Evolutionary conservation across 2,329 filamentous ascomycete genomes (phyloP), one percentile per base, ranked within the genome.

Genomic region (Aspergillus sp.): DNA sequence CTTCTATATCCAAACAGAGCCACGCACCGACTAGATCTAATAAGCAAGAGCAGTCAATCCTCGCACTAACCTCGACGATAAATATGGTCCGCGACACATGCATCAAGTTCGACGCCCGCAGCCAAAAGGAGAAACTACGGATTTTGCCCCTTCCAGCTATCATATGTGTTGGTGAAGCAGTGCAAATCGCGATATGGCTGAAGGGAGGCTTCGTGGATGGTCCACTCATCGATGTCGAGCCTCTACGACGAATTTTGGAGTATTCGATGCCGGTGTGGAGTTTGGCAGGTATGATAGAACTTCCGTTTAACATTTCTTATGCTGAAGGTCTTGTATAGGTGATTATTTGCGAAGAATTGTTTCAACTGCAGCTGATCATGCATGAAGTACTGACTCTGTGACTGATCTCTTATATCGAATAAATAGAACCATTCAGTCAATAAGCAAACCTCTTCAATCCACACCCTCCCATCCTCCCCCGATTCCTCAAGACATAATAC

Each of bases 31-130:
- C 30, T 22, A 44, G 0, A n/a, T 13, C 12, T 9, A 4, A 4
- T 3, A 17, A 45, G 17, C 38, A 26, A 8, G 9, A 30, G 1
- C 26, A 4, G 1, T 57, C 55, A 15, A 4, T 51, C 8, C 24
- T 51, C 18, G 56, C 56, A 1, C 18, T 58, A 2, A 2, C 6
- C 3, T 43, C 56, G 1, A 50, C 51, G 4, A 22, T 55, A 30
- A 58, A 44, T 7, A 58, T 58, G 52, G 52, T 58, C 15, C 20
- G 38, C 12, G 56, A 58, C 15, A 58, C 55, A 20, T 55, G 41
- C 20, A 24, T 18, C 17, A 55, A 55, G n/a, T 58, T 55, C 17
- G 26, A 51, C n/a, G 45, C 56, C 2, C 39, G 51, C 4, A 18
- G 22, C 11, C 18, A 11, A 3, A 20, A 5, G 0, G 22, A 38